phyloP scores from a whole-genome alignment of 768 basidiomycete species.

The Phylloporus rhodoxanthus region DNA sequence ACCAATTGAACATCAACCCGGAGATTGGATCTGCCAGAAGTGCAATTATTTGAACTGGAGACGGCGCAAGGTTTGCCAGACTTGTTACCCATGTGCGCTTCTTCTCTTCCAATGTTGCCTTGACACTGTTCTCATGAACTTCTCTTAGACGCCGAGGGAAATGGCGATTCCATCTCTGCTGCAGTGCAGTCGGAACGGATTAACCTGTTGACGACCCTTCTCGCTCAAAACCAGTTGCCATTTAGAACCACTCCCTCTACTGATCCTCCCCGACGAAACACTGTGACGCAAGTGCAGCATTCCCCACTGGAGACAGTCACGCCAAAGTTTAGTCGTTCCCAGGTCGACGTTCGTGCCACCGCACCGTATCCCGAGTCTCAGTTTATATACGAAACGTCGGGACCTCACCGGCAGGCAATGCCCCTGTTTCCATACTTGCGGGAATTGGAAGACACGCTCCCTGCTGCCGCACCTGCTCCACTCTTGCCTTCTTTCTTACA shows the following conservation, averaged over 20 bases:
- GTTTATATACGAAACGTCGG: conserved; percentile 71
- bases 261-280: conserved; percentile 36
- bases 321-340: conserved; percentile 44
- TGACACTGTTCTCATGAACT: conserved; percentile 8
- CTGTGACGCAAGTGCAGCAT: conserved; percentile 42
- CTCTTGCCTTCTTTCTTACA: conserved; percentile 75
- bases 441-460: conserved; percentile 18
- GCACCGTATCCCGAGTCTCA: conserved; percentile 39
- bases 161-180: conserved; percentile 80
- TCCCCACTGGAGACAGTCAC: conserved; percentile 36
- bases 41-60: conserved; percentile 89
- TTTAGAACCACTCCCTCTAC: conserved; percentile 14
- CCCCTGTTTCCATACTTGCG: conserved; percentile 34
- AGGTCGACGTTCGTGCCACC: conserved; percentile 37
- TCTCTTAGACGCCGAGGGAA: conserved; percentile 71
- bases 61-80: conserved; percentile 83
- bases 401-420: conserved; percentile 34
- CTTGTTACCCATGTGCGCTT: conserved; percentile 72
- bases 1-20: conserved; percentile 80
- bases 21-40: conserved; percentile 77
- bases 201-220: conserved; percentile 68
- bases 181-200: conserved; percentile 84
- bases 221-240: conserved; percentile 48
- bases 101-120: conserved; percentile 8
- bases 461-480: conserved; percentile 36